Evolutionary conservation across 2,329 filamentous ascomycete genomes (phyloP).

Genomic region (Westerdykella ornata): DNA sequence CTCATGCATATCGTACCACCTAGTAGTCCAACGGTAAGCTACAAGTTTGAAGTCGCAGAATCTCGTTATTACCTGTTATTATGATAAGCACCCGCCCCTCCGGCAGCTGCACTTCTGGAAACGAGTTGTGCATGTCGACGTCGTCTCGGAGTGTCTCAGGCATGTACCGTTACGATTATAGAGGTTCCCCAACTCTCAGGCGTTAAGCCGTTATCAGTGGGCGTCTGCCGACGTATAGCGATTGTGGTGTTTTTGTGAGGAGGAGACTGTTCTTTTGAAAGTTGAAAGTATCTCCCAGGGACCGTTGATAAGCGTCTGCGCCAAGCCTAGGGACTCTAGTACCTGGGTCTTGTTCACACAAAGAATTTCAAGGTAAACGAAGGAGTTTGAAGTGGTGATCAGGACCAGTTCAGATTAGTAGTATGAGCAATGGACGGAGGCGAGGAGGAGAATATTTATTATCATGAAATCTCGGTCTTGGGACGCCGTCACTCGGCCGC

Average conservation of each 20-base stretch:
- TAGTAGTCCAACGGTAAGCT: conserved; percentile 9
- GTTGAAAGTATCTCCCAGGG: no score
- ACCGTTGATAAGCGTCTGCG: no score
- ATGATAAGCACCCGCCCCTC: conserved; percentile 82
- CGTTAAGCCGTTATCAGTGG: no score
- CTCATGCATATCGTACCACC: conserved; percentile 86
- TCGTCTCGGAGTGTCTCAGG: background rate
- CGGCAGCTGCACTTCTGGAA: conserved; percentile 41
- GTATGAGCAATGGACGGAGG: background rate
- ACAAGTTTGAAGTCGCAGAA: background rate
- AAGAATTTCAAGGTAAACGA: no score
- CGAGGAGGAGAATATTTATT: background rate
- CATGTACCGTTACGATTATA: background rate
- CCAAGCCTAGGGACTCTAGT: no score
- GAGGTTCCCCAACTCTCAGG: background rate
- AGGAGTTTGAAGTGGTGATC: no score
- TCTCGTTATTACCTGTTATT: conserved; percentile 61
- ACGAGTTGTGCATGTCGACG: conserved; percentile 20
- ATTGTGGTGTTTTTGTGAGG: no score
- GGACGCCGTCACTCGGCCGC: background rate
- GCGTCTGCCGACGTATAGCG: no score
- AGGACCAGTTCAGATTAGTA: background rate
- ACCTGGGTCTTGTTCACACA: no score
- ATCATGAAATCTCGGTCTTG: background rate
- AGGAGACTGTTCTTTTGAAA: no score